Evolutionary conservation across 2,329 filamentous ascomycete species (phyloP).

Genomic region (Chrysosporium queenslandicum): DNA sequence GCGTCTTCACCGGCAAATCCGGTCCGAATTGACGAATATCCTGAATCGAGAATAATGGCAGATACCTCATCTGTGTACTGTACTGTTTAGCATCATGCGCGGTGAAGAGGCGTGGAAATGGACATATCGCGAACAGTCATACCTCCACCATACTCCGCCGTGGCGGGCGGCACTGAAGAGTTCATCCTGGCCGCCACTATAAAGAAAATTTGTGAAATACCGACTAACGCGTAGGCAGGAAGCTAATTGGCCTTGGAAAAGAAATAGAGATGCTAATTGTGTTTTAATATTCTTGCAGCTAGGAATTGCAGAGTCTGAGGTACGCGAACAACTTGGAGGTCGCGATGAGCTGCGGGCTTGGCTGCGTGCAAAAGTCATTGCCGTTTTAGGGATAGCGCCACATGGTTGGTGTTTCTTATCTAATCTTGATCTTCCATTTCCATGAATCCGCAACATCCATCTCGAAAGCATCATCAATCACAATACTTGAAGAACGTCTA

Average conservation of each 20-base stretch:
- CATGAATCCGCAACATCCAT: background rate
- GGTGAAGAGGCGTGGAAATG: background rate
- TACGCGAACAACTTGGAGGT: background rate
- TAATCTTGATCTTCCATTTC: background rate
- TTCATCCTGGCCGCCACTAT: conserved; percentile 26
- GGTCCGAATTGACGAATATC: conserved; percentile 81
- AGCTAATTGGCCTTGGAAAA: background rate
- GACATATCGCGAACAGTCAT: conserved; percentile 15
- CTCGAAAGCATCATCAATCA: background rate
- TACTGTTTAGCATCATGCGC: background rate
- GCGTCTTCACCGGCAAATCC: conserved; percentile 97
- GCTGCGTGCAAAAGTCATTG: background rate
- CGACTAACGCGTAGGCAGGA: too few relatives aligned
- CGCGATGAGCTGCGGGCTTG: background rate
- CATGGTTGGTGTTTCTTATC: background rate
- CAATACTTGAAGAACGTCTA: background rate
- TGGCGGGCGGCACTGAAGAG: conserved; percentile 36
- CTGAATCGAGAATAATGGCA: conserved; percentile 89
- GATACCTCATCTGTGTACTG: conserved; percentile 76
- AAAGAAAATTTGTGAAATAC: background rate
- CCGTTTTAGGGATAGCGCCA: conserved; percentile 10
- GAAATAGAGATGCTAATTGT: background rate
- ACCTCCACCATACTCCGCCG: conserved; percentile 43
- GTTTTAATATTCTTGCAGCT: background rate
- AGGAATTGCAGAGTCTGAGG: background rate